Conservation (phyloP, 768 basidiomycete genomes). For the Suillus bovinus region DNA sequence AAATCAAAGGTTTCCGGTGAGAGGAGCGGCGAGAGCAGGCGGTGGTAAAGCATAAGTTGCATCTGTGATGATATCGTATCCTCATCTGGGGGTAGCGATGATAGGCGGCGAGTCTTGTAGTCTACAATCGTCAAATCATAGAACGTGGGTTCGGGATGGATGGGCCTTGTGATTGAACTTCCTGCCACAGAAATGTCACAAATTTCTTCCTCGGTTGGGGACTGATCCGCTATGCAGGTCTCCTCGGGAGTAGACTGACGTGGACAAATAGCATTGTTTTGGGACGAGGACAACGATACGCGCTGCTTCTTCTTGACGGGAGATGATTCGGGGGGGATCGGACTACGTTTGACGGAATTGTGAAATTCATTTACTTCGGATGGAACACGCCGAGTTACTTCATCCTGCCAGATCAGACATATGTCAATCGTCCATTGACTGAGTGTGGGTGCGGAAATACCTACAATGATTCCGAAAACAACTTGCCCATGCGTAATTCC, state of each 20-base stretch:
- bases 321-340: constrained; percentile 22
- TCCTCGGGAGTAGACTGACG: not conserved
- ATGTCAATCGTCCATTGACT: not conserved
- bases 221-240: not conserved
- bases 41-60: constrained; percentile 79
- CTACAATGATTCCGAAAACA: constrained; percentile 75
- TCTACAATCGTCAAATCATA: constrained; percentile 53
- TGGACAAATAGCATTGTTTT: constrained; percentile 11
- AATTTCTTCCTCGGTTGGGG: not conserved
- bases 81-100: constrained; percentile 52
- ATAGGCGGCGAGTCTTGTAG: constrained; percentile 63
- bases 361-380: constrained; percentile 7
- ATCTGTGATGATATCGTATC: constrained; percentile 61
- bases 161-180: not conserved
- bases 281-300: constrained; percentile 18
- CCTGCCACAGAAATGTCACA: too few relatives aligned
- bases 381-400: constrained; percentile 34
- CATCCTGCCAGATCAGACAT: constrained; percentile 47
- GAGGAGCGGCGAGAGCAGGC: constrained; percentile 57
- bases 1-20: constrained; percentile 51
- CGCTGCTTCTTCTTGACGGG: constrained; percentile 31
- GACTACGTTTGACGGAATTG: constrained; percentile 16
- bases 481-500: constrained; percentile 66
- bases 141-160: not conserved
- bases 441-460: constrained; percentile 16